A percentile compares a stretch with the other conserved stretches of the same genome.
phyloP scores from a whole-genome alignment of 2,329 filamentous ascomycete species.

The Exutisphaerella laricina region DNA sequence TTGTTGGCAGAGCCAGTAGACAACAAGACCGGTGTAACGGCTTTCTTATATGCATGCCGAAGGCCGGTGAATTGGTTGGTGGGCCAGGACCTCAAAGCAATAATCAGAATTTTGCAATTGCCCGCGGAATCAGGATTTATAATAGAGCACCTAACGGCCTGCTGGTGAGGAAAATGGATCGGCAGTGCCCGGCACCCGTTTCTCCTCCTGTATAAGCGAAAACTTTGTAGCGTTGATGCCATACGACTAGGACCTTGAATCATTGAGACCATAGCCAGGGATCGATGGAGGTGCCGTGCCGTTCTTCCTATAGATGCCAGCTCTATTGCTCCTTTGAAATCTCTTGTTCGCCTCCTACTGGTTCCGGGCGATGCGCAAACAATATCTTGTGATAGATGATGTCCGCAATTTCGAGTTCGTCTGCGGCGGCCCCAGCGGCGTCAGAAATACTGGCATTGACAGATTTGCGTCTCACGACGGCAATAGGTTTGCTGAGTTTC shows the following conservation, averaged over 20 bases:
- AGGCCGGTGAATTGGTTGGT: too few relatives aligned
- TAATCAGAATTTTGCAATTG: constrained; percentile 20
- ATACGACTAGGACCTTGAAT: too few relatives aligned
- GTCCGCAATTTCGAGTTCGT: constrained; percentile 75
- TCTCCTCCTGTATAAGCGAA: neutral
- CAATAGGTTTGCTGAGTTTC: constrained; percentile 73
- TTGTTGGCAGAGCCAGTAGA: constrained; percentile 42
- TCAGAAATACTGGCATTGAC: constrained; percentile 10
- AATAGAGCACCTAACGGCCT: constrained; percentile 19
- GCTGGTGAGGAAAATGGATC: constrained; percentile 24
- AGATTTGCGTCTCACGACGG: constrained; percentile 61
- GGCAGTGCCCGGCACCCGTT: neutral
- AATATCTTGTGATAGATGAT: constrained; percentile 81
- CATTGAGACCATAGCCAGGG: too few relatives aligned
- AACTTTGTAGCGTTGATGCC: too few relatives aligned
- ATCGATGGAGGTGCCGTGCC: too few relatives aligned
- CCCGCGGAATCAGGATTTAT: constrained; percentile 19
- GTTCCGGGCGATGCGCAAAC: constrained; percentile 79
- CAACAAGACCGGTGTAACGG: constrained; percentile 43
- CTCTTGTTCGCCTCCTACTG: constrained; percentile 49
- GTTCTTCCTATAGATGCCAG: neutral
- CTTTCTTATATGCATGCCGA: constrained; percentile 26
- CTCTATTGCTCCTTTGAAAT: neutral
- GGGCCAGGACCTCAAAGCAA: constrained; percentile 24
- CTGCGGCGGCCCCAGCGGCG: constrained; percentile 26